These are phyloP conservation scores for Eragrostis nindensis DNA, from an alignment of 176 grass and related monocot genomes.

Conservation along the genomic window DNA sequence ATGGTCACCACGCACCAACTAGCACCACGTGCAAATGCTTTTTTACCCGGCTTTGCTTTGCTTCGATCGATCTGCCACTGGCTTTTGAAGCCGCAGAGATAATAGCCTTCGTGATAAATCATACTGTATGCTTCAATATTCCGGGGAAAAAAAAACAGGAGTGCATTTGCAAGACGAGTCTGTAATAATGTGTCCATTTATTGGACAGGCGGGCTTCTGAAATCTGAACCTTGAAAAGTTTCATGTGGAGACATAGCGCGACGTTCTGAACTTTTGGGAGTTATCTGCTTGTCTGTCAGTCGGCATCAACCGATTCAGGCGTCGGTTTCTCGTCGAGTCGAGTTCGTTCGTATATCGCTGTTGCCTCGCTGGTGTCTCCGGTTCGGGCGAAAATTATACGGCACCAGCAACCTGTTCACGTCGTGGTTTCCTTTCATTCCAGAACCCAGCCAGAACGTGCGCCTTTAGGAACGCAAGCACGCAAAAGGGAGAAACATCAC, in stretches of 20 bases:
- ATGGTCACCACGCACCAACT: constrained; percentile 38
- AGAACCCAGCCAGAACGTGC: neutral
- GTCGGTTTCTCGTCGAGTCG: neutral
- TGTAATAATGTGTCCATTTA: neutral
- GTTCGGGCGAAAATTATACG: constrained; percentile 25
- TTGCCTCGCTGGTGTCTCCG: neutral
- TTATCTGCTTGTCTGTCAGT: constrained; percentile 12
- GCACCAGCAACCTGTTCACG: constrained; percentile 8
- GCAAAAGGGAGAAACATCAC: neutral
- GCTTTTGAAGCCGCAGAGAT: neutral
- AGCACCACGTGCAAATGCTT: constrained; percentile 6
- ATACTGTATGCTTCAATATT: neutral
- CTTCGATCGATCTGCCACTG: neutral
- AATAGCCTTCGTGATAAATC: neutral
- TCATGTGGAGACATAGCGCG: neutral
- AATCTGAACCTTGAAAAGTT: too few species aligned
- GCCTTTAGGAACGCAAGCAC: neutral
- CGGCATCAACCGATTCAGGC: neutral
- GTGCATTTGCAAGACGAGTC: neutral
- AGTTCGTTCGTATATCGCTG: constrained; percentile 34
- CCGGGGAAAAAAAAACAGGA: neutral
- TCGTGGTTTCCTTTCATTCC: neutral
- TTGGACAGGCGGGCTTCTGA: neutral
- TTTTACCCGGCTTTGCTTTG: neutral
- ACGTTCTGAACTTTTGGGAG: neutral